A percentile compares a stretch with the other conserved stretches of the same genome.
These are phyloP conservation scores for Lithospermum erythrorhizon DNA, from an alignment of 257 asterid species.

Conservation along the genomic window DNA sequence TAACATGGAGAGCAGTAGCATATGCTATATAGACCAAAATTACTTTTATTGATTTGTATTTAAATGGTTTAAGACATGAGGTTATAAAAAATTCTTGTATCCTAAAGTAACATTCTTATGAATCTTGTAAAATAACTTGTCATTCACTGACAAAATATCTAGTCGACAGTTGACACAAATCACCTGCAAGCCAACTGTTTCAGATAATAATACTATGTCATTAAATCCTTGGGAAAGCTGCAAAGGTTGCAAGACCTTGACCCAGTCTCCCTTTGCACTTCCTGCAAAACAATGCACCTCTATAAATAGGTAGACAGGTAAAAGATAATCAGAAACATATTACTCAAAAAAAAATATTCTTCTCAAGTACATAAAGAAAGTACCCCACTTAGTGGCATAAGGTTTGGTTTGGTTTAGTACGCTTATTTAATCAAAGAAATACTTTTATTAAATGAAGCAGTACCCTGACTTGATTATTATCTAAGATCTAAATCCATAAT, in stretches of 20 bases:
- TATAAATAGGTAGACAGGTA: conserved; percentile 2
- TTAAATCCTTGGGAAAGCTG: conserved; percentile 61
- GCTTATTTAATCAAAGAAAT: no score
- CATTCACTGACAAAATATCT: conserved; percentile 7
- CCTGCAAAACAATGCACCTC: conserved; percentile 31
- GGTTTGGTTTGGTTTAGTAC: no score
- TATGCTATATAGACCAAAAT: no score
- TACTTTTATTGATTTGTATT: no score
- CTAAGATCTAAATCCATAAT: no score
- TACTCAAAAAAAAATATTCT: background rate
- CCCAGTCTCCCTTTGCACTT: conserved; percentile 73
- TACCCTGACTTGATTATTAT: no score
- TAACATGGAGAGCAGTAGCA: no score
- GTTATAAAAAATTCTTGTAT: background rate
- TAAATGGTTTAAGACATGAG: background rate
- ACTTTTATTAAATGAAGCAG: no score
- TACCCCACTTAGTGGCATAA: no score
- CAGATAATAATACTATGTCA: conserved; percentile 56
- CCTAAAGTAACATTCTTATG: background rate
- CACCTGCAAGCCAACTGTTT: conserved; percentile 94
- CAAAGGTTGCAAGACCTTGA: conserved; percentile 60
- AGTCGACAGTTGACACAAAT: conserved; percentile 8
- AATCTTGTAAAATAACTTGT: background rate
- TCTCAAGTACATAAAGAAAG: background rate
- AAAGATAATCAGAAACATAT: background rate